Evolutionary conservation across 345 rosid genomes (phyloP).

Genomic region (Eucalyptus cloeziana): DNA sequence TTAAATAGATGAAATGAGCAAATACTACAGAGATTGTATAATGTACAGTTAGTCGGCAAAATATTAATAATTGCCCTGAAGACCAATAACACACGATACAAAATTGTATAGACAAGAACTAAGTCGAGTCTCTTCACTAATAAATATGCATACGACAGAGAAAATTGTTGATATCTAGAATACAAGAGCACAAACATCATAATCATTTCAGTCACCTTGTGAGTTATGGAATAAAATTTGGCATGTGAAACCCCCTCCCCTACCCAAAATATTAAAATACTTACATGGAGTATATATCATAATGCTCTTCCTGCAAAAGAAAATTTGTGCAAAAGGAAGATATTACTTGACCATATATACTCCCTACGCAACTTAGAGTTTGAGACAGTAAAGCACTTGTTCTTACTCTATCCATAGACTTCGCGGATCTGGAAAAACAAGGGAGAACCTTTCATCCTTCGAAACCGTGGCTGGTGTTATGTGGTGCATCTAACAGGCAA

Average conservation of each 20-base stretch:
- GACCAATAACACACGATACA: not conserved
- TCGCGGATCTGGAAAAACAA: not conserved
- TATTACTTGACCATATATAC: not conserved
- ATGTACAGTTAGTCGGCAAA: not conserved
- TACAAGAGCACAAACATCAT: not conserved
- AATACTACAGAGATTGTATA: not conserved
- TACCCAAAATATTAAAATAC: too few relatives aligned
- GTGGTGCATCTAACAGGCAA: not conserved
- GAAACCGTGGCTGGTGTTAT: not conserved
- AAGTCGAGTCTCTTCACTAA: not conserved
- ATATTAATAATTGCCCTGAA: too few relatives aligned
- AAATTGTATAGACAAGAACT: too few relatives aligned
- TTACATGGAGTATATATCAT: not conserved
- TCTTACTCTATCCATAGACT: not conserved
- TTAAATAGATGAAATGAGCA: too few relatives aligned
- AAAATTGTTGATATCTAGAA: not conserved
- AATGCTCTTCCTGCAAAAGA: not conserved
- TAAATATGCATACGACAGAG: not conserved
- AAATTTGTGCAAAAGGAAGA: not conserved
- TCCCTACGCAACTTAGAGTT: not conserved
- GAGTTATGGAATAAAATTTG: not conserved
- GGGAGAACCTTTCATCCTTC: not conserved
- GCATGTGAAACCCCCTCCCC: accelerated
- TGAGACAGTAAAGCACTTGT: not conserved
- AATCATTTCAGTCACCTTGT: not conserved